phyloP scores from a whole-genome alignment of 176 grass and related monocot species.

The Dendrocalamus sinicus region DNA sequence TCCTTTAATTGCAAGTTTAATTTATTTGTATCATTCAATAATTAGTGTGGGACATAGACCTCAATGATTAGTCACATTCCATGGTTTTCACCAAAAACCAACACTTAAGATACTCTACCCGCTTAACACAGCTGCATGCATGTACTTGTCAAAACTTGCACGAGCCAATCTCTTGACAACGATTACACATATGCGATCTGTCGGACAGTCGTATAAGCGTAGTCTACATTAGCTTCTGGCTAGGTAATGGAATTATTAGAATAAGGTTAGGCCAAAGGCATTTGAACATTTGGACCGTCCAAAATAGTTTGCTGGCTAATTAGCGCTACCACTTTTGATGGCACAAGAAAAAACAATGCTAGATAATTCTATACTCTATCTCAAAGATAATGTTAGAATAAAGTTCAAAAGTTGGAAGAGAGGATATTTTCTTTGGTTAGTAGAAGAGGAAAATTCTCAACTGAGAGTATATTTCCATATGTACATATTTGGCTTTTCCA shows the following conservation, averaged over 20 bases:
- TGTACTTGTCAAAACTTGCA: slow-evolving; percentile 29
- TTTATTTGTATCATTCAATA: neutral
- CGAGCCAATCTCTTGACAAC: slow-evolving; percentile 4
- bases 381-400: neutral
- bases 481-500: neutral
- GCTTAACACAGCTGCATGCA: neutral
- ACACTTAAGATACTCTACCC: neutral
- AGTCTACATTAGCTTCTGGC: neutral
- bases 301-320: slow-evolving; percentile 26
- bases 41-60: neutral
- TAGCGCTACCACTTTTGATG: slow-evolving; percentile 27
- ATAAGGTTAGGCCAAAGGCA: slow-evolving; percentile 49
- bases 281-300: slow-evolving; percentile 41
- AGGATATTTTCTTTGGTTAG: neutral
- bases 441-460: slow-evolving; percentile 19
- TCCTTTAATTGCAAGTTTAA: neutral
- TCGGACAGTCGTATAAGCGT: neutral
- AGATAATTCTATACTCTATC: neutral
- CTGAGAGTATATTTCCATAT: slow-evolving; percentile 10
- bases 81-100: slow-evolving; percentile 1
- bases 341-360: neutral
- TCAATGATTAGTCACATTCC: slow-evolving; percentile 32
- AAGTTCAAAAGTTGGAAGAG: neutral
- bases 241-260: slow-evolving; percentile 9
- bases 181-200: neutral